Percentiles rank a stretch among this genome's conserved stretches.
Evolutionary conservation across 805 yeast genomes (phyloP).

Genomic region (Zygosaccharomyces rouxii): DNA sequence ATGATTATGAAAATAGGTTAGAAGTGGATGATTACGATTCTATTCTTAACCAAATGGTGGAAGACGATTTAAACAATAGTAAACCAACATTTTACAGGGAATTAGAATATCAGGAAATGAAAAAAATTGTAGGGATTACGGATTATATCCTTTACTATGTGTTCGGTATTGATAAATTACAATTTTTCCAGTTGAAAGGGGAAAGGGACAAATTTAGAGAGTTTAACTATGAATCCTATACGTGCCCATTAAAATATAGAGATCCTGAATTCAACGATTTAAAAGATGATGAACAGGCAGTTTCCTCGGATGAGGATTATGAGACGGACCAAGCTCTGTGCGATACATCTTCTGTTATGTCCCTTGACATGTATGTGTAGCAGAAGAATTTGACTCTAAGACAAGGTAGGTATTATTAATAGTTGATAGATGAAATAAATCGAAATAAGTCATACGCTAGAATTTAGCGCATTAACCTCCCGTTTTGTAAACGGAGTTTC

Average conservation of each 20-base stretch:
- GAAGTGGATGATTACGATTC: slow-evolving; percentile 21
- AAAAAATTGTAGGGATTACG: slow-evolving; percentile 5
- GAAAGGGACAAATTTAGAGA: slow-evolving; percentile 20
- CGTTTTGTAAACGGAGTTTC: not conserved
- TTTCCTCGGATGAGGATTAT: not conserved
- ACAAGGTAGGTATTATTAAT: not conserved
- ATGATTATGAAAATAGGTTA: slow-evolving; percentile 22
- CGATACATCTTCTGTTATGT: slow-evolving; percentile 5
- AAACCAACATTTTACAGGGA: slow-evolving; percentile 24
- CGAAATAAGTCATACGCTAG: not conserved
- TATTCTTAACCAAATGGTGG: slow-evolving; percentile 17
- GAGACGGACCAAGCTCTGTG: not conserved
- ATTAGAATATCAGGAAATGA: slow-evolving; percentile 24
- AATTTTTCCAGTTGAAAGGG: slow-evolving; percentile 25
- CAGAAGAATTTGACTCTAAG: not conserved
- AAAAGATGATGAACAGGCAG: not conserved
- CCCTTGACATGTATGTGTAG: slow-evolving; percentile 7
- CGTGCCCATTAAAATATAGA: slow-evolving; percentile 9
- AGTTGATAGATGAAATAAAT: not conserved
- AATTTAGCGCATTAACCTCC: not conserved
- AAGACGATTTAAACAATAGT: slow-evolving; percentile 15
- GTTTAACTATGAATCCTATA: slow-evolving; percentile 20
- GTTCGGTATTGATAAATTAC: slow-evolving; percentile 25
- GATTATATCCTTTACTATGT: slow-evolving; percentile 25
- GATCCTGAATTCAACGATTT: slow-evolving; percentile 4